Evolutionary conservation across 345 rosid genomes (phyloP), one percentile per base, ranked within the genome.

Genomic region (Brassica cretica): DNA sequence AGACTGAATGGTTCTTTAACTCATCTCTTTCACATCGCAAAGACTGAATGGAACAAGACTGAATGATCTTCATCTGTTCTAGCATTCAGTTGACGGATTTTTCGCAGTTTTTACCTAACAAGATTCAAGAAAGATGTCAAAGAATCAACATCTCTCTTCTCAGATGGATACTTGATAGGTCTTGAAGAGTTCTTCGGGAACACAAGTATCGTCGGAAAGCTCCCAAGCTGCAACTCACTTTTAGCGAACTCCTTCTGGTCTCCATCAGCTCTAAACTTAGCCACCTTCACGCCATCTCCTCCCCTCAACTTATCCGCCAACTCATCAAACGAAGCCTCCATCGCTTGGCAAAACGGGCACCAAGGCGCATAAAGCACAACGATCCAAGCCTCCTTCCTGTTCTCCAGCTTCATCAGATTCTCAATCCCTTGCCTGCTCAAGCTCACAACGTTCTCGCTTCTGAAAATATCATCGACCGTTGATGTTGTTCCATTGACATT

Each of bases 301-400:
- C 76, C 84, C 71, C 0, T 35, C 41, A 95, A 67, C 82, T 89
- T 89, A 73, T 91, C 91, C 0, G 96, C 94, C 85, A 95, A 79
- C 61, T 93, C 91, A 39, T 91, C 73, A 5, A 85, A 93, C 0
- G 98, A 90, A 74, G 68, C 84, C 76, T 95, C 99, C 98, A 93
- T 82, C 61, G 88, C 98, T 84, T 89, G 97, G 85, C 98, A 93
- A 66, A 88, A 94, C 6, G 60, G 97, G 89, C 98, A 94, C 98
- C 98, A 94, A 0, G 99, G 99, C 4, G 99, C 99, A 10, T 94
- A 94, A 25, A 89, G 90, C 76, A 94, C 99, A 4, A 91, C 92
- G 4, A 94, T 67, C 99, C 98, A 94, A 5, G 97, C 85, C 68
- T 94, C 99, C 76, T 81, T 89, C 56, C 97, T 37, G 75, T 80